Percentiles rank a stretch among this genome's conserved stretches.
Conservation (phyloP, 768 basidiomycete species). For the Boletus reticuloceps region DNA sequence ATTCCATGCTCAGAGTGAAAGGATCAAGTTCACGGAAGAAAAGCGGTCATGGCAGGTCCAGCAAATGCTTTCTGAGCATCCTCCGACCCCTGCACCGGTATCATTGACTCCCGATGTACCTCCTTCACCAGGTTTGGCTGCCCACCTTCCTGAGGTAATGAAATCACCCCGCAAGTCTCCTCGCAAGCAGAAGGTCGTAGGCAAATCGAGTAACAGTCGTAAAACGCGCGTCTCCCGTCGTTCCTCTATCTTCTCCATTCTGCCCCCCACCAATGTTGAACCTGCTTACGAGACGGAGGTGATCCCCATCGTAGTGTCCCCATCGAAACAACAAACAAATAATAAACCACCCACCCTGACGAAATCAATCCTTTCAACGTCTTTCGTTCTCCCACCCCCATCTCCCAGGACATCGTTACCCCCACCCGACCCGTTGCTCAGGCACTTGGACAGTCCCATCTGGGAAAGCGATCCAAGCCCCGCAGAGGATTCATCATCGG, state of each 20-base stretch:
- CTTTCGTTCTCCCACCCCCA: constrained; percentile 77
- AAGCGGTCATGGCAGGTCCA: constrained; percentile 72
- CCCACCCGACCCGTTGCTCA: constrained; percentile 38
- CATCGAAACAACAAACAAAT: constrained; percentile 24
- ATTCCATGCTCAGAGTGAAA: constrained; percentile 48
- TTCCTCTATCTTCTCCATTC: constrained; percentile 40
- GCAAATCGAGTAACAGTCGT: constrained; percentile 43
- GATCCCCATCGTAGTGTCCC: constrained; percentile 32
- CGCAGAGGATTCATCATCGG: background rate
- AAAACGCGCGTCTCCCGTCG: constrained; percentile 48
- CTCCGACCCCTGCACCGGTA: constrained; percentile 36
- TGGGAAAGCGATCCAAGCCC: constrained; percentile 6
- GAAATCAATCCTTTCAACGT: constrained; percentile 57
- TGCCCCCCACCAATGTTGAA: constrained; percentile 34
- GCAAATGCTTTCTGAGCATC: constrained; percentile 56
- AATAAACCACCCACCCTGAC: constrained; percentile 27
- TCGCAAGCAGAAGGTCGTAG: constrained; percentile 43
- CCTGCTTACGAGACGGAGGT: constrained; percentile 55
- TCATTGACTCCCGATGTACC: constrained; percentile 20
- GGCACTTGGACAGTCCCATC: constrained; percentile 21
- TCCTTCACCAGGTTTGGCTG: constrained; percentile 22
- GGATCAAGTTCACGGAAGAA: constrained; percentile 60
- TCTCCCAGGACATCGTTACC: constrained; percentile 66
- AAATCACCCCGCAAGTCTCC: constrained; percentile 47
- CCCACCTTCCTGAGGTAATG: constrained; percentile 28